phyloP scores from a whole-genome alignment of 1,139 yeast species.

The Hyphopichia khmerensis region DNA sequence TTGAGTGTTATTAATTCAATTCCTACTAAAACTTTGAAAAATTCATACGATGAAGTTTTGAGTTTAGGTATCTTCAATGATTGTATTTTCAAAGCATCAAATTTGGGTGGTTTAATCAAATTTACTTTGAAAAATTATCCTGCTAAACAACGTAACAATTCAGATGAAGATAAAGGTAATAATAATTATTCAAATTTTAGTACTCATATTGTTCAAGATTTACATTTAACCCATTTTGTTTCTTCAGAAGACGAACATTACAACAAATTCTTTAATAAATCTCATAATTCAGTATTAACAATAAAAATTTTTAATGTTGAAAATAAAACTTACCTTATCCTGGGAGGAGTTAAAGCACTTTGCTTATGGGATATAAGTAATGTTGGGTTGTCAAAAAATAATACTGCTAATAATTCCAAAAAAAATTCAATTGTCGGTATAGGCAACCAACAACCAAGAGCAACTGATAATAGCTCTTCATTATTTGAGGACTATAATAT shows the following conservation, averaged over 20 bases:
- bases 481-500: neutral
- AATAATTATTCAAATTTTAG: slow-evolving; percentile 3
- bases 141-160: slow-evolving; percentile 2
- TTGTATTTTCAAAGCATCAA: slow-evolving; percentile 56
- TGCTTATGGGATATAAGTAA: slow-evolving; percentile 38
- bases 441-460: neutral
- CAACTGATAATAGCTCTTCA: neutral
- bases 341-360: slow-evolving; percentile 39
- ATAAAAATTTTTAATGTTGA: slow-evolving; percentile 24
- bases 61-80: slow-evolving; percentile 49
- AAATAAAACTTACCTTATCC: slow-evolving; percentile 26
- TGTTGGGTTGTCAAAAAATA: slow-evolving; percentile 11
- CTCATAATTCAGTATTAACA: slow-evolving; percentile 24
- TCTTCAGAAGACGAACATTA: slow-evolving; percentile 18
- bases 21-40: neutral
- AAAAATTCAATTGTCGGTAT: neutral
- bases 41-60: slow-evolving; percentile 29
- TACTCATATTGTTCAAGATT: slow-evolving; percentile 8
- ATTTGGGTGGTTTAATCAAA: slow-evolving; percentile 53
- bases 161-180: slow-evolving; percentile 9
- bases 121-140: slow-evolving; percentile 38
- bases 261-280: slow-evolving; percentile 11
- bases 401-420: neutral
- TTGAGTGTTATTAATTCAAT: neutral
- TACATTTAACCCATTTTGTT: slow-evolving; percentile 10